Base-by-base conservation (phyloP, 1,139 yeast genomes). In the Suhomyces bolitotheri region DNA sequence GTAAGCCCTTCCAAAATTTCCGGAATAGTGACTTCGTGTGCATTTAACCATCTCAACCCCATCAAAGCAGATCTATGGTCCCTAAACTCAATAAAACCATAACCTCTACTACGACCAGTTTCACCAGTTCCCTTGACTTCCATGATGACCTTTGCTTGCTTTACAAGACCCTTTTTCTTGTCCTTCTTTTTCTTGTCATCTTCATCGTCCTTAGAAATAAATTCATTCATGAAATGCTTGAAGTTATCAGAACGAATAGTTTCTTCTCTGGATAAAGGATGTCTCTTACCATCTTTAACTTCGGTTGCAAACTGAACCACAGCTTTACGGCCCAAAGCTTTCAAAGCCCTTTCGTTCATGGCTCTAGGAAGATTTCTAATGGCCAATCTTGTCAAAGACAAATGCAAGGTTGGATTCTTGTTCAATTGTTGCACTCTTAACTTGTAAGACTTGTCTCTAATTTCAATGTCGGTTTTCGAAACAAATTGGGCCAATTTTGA, bases 21-120 rank as follows among this genome's bases (percentile, higher is more conserved):
- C 7, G 74, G 78, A 29, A 62, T 62, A 0, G 86, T 66, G 3
- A 92, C 96, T 52, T 78, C 83, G 58, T 92, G 97, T 3, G 96
- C 96, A 64, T 92, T 92, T 59, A 92, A 74, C 96, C 97, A 94
- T 69, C 99, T 79, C 43, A 92, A 75, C 5, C 95, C 97, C 97
- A 90, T 90, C 45, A 92, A 73, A 1, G 99, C 98, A 43, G 85
- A 63, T 60, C 85, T 86, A 60, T 92, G 99, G 60, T 90, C 96
- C 63, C 92, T 80, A 61, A 76, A 89, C 63, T 94, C 98, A 36
- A 92, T 65, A 70, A 92, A 49, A 44, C 99, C 99, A 53, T 90
- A 92, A 42, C 99, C 98, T 68, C 97, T 81, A 58, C 94, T 82
- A 64, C 98, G 78, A 36, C 97, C 98, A 21, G 76, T 62, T 26